phyloP scores from a whole-genome alignment of 805 yeast species.

The Candida manassasensis region DNA sequence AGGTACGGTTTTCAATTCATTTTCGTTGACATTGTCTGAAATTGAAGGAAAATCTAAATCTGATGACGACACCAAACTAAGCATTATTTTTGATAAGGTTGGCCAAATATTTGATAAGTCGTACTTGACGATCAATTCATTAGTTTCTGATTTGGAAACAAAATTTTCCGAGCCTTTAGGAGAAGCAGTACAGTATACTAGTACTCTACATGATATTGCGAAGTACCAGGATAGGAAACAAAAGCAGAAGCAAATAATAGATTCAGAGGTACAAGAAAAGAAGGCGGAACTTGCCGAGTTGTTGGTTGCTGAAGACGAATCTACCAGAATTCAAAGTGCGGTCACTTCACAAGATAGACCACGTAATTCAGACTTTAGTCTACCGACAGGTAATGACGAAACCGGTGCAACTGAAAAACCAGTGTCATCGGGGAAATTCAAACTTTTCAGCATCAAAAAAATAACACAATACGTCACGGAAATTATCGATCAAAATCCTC shows the following conservation, averaged over 20 bases:
- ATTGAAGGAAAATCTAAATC: conserved; percentile 19
- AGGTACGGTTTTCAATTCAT: conserved; percentile 54
- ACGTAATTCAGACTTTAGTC: conserved; percentile 18
- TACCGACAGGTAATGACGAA: background rate
- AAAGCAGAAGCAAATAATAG: conserved; percentile 28
- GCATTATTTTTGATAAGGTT: conserved; percentile 57
- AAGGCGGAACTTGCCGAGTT: conserved; percentile 27
- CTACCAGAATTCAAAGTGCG: conserved; percentile 21
- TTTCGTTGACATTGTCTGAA: conserved; percentile 46
- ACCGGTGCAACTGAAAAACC: conserved; percentile 5
- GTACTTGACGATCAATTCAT: conserved; percentile 46
- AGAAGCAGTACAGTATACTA: conserved; percentile 64
- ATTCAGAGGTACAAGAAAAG: conserved; percentile 29
- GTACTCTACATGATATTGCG: conserved; percentile 52
- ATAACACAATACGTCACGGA: conserved; percentile 51
- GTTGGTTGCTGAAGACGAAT: conserved; percentile 26
- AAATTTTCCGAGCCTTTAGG: conserved; percentile 65
- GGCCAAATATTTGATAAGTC: conserved; percentile 83
- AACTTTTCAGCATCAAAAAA: conserved; percentile 40
- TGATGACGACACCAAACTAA: conserved; percentile 26
- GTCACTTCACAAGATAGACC: conserved; percentile 17
- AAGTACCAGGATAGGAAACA: conserved; percentile 49
- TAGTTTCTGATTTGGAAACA: conserved; percentile 50
- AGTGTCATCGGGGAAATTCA: conserved; percentile 32
- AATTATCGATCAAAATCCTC: conserved; percentile 64